phyloP scores from a whole-genome alignment of 345 rosid genomes.

The Toxicodendron radicans region DNA sequence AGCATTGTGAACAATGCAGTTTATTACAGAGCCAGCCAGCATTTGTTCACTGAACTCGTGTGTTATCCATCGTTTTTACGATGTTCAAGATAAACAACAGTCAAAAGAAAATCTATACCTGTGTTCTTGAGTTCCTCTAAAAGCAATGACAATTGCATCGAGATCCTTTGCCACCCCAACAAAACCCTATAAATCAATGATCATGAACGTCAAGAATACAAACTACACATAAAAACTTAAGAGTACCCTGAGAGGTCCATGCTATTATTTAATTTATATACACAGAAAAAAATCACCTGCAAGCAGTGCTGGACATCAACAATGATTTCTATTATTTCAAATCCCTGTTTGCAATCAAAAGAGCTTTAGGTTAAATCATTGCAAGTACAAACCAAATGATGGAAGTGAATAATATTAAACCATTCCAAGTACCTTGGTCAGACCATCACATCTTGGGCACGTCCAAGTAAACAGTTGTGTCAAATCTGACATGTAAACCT shows the following conservation, averaged over 20 bases:
- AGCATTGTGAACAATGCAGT: not conserved
- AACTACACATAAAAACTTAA: not conserved
- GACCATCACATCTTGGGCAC: slow-evolving; percentile 75
- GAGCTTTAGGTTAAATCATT: slow-evolving; percentile 14
- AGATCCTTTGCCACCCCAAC: slow-evolving; percentile 71
- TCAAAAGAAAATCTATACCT: slow-evolving; percentile 32
- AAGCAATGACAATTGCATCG: slow-evolving; percentile 64
- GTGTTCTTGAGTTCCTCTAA: slow-evolving; percentile 74
- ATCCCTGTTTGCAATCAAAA: slow-evolving; percentile 58
- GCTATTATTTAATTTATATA: slow-evolving; percentile 6
- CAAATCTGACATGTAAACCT: slow-evolving; percentile 87
- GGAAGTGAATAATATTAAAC: slow-evolving; percentile 4
- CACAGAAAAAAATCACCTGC: slow-evolving; percentile 46
- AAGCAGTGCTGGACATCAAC: slow-evolving; percentile 82
- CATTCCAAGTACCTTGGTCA: slow-evolving; percentile 52
- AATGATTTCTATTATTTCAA: slow-evolving; percentile 74
- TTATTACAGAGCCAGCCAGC: not conserved
- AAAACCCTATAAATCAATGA: slow-evolving; percentile 46
- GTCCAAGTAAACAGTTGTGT: slow-evolving; percentile 86
- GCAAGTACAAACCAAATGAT: not conserved
- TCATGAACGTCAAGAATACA: slow-evolving; percentile 16
- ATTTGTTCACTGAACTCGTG: not conserved
- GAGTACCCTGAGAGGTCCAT: slow-evolving; percentile 1
- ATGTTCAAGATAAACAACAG: slow-evolving; percentile 12
- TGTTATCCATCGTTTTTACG: not conserved